Conservation (phyloP, 345 rosid species). For the Mangifera indica region DNA sequence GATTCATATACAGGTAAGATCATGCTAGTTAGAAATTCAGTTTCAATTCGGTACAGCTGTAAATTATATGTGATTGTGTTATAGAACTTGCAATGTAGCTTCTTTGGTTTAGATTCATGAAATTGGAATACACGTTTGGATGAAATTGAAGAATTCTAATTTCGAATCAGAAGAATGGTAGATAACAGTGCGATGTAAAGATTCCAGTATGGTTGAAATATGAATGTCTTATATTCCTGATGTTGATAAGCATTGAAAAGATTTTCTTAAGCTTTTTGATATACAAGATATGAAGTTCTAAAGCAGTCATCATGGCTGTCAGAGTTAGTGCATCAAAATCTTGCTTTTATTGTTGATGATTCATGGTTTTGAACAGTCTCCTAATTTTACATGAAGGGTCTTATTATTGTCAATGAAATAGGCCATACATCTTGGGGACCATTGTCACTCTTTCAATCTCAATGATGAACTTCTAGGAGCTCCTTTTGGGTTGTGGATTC, state of each 20-base stretch:
- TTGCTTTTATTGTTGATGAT: neutral
- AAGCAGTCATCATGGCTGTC: too few relatives aligned
- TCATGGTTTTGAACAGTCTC: neutral
- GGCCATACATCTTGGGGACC: neutral
- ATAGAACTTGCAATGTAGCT: constrained; percentile 2
- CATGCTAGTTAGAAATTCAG: neutral
- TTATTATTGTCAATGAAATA: neutral
- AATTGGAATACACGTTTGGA: neutral
- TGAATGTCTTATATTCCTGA: neutral
- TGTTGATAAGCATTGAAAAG: too few relatives aligned
- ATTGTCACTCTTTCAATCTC: neutral
- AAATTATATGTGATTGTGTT: constrained; percentile 6
- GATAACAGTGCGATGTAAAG: neutral
- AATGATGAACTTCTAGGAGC: neutral
- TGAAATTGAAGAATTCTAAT: neutral
- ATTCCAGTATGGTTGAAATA: neutral
- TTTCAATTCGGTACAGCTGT: constrained; percentile 14
- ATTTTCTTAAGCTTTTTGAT: too few relatives aligned
- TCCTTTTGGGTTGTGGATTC: neutral
- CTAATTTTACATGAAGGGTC: neutral
- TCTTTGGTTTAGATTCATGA: neutral
- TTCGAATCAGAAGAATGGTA: neutral
- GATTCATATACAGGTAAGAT: constrained; percentile 13
- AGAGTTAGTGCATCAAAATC: too few relatives aligned
- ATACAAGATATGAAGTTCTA: too few relatives aligned